These are phyloP conservation scores for Xylogone sp. DNA, from an alignment of 2,329 filamentous ascomycete species.

Conservation along the genomic window DNA sequence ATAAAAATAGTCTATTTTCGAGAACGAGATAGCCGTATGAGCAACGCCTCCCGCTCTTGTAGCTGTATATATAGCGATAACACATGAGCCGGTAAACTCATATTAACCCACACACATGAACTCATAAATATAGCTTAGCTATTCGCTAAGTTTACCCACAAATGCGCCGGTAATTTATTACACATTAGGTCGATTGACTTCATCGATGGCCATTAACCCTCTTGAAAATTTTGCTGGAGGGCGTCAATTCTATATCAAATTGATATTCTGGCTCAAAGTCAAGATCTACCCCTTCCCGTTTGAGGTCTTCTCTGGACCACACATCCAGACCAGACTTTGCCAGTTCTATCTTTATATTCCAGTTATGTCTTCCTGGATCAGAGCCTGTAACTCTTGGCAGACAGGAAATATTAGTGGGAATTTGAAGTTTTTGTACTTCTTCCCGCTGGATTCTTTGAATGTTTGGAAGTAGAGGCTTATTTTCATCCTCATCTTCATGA, in stretches of 20 bases:
- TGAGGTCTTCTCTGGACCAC: conserved; percentile 7
- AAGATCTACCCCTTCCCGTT: conserved; percentile 10
- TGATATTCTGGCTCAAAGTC: conserved; percentile 9
- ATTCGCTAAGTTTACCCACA: neutral
- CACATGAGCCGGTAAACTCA: too few species aligned
- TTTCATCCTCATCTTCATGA: conserved; percentile 42
- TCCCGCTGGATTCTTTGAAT: conserved; percentile 42
- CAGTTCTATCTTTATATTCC: conserved; percentile 10
- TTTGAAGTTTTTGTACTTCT: conserved; percentile 20
- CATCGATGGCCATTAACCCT: conserved; percentile 7
- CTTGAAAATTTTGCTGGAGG: conserved; percentile 10
- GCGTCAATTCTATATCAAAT: conserved; percentile 3
- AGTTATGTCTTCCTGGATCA: neutral
- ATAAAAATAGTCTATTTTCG: too few species aligned
- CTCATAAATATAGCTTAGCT: too few species aligned
- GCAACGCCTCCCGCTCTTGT: too few species aligned
- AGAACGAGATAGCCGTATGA: too few species aligned
- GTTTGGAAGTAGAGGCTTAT: conserved; percentile 39
- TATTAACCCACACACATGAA: too few species aligned
- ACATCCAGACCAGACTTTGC: conserved; percentile 11
- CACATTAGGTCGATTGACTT: neutral
- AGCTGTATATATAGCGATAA: too few species aligned
- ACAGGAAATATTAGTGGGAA: neutral
- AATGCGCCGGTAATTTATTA: neutral
- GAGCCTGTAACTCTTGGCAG: conserved; percentile 3